A percentile compares a stretch with the other conserved stretches of the same genome.
Conservation (phyloP, 2,329 filamentous ascomycete genomes). For the Aspergillus sp. region DNA sequence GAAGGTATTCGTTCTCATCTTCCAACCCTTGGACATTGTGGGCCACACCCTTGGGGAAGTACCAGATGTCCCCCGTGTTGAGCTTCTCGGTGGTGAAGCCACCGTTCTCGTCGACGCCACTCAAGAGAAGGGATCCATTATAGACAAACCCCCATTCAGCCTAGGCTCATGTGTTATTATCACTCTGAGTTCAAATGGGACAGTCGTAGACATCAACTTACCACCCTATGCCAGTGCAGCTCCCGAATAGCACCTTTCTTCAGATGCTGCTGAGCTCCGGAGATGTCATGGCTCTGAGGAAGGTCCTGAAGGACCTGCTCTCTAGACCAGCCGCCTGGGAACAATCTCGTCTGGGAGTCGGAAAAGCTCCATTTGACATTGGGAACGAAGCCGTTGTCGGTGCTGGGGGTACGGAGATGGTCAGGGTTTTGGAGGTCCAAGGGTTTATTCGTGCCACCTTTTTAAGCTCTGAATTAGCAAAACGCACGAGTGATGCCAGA, state of each 20-base stretch:
- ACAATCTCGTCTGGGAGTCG: slow-evolving; percentile 55
- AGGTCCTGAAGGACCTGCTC: slow-evolving; percentile 61
- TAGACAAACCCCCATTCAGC: slow-evolving; percentile 62
- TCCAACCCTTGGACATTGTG: slow-evolving; percentile 55
- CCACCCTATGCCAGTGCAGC: slow-evolving; percentile 60
- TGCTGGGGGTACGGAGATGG: slow-evolving; percentile 53
- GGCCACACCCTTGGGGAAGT: slow-evolving; percentile 58
- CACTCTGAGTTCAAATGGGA: neutral
- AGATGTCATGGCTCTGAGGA: slow-evolving; percentile 57
- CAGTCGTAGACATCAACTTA: slow-evolving; percentile 26
- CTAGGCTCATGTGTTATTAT: slow-evolving; percentile 23
- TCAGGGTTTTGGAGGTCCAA: slow-evolving; percentile 57
- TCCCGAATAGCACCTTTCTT: slow-evolving; percentile 58
- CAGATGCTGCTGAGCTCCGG: slow-evolving; percentile 60
- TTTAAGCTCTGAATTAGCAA: slow-evolving; percentile 2
- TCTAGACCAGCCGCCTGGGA: slow-evolving; percentile 58
- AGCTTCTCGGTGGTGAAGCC: slow-evolving; percentile 45
- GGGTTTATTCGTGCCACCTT: slow-evolving; percentile 56
- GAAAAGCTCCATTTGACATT: slow-evolving; percentile 65
- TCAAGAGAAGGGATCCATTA: slow-evolving; percentile 49
- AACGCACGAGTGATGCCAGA: neutral
- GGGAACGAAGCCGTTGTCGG: slow-evolving; percentile 55
- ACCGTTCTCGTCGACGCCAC: slow-evolving; percentile 57
- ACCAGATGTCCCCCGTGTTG: slow-evolving; percentile 58
- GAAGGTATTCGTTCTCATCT: slow-evolving; percentile 59